Evolutionary conservation across 2,329 filamentous ascomycete species (phyloP).

Genomic region (Cladosporium sphaerospermum): DNA sequence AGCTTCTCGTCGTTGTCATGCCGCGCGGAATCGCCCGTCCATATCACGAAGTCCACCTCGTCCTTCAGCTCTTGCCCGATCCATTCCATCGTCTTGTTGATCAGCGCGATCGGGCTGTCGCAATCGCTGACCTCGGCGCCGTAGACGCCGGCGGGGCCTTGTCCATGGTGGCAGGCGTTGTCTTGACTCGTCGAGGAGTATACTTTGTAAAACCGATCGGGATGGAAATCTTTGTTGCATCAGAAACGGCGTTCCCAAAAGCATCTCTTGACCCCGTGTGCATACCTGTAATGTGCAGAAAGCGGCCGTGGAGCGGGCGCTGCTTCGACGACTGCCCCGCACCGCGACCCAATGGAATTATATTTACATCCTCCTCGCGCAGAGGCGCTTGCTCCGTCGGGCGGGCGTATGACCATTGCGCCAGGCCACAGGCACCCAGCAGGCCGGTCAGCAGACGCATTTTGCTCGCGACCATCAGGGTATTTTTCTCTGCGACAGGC

Average conservation of each 20-base stretch:
- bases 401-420: not conserved
- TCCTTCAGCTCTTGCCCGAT: slow-evolving; percentile 48
- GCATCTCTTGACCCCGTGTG: slow-evolving; percentile 13
- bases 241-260: slow-evolving; percentile 11
- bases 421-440: slow-evolving; percentile 1
- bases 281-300: slow-evolving; percentile 83
- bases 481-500: slow-evolving; percentile 1
- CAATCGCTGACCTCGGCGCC: slow-evolving; percentile 84
- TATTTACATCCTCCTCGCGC: not conserved
- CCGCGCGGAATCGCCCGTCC: slow-evolving; percentile 36
- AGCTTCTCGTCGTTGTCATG: slow-evolving; percentile 42
- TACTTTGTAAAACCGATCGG: slow-evolving; percentile 77
- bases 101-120: slow-evolving; percentile 72
- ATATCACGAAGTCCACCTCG: slow-evolving; percentile 35
- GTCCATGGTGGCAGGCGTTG: slow-evolving; percentile 70
- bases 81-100: slow-evolving; percentile 89
- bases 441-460: slow-evolving; percentile 4
- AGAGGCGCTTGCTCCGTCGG: slow-evolving; percentile 7
- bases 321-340: slow-evolving; percentile 12
- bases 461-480: slow-evolving; percentile 9
- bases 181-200: slow-evolving; percentile 65
- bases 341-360: too few relatives aligned
- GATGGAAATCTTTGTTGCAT: slow-evolving; percentile 68
- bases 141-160: slow-evolving; percentile 71
- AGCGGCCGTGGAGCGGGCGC: slow-evolving; percentile 52